phyloP scores from a whole-genome alignment of 164 flowering plant genomes.

The Piper longum region DNA sequence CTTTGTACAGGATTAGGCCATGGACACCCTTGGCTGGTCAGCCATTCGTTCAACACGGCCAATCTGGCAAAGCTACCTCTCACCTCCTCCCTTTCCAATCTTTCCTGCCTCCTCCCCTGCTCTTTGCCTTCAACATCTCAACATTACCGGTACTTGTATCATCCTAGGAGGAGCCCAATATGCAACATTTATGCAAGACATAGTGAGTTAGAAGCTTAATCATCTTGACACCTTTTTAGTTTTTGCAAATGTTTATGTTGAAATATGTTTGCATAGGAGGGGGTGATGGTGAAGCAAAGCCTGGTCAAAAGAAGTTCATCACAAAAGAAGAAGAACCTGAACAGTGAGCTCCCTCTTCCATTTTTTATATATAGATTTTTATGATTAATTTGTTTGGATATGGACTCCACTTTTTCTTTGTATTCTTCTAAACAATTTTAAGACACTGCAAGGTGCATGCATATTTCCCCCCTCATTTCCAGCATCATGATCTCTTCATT shows the following conservation, averaged over 20 bases:
- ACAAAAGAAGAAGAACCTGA: slow-evolving; percentile 90
- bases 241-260: neutral
- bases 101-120: neutral
- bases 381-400: neutral
- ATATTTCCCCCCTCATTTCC: no score
- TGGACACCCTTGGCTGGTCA: no score
- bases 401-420: no score
- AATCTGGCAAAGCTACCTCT: neutral
- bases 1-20: no score
- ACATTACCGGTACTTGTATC: neutral
- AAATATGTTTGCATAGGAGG: slow-evolving; percentile 32
- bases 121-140: neutral
- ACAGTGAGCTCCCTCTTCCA: slow-evolving; percentile 36
- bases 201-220: neutral
- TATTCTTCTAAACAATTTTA: no score
- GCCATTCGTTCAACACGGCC: neutral
- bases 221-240: neutral
- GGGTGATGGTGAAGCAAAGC: slow-evolving; percentile 48
- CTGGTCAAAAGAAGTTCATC: slow-evolving; percentile 66
- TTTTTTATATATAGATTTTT: neutral
- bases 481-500: no score
- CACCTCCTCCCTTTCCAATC: neutral
- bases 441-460: no score
- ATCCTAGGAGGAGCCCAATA: neutral
- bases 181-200: neutral